Base-by-base conservation (phyloP, 2,329 filamentous ascomycete species). In the Sporothrix globosa region DNA sequence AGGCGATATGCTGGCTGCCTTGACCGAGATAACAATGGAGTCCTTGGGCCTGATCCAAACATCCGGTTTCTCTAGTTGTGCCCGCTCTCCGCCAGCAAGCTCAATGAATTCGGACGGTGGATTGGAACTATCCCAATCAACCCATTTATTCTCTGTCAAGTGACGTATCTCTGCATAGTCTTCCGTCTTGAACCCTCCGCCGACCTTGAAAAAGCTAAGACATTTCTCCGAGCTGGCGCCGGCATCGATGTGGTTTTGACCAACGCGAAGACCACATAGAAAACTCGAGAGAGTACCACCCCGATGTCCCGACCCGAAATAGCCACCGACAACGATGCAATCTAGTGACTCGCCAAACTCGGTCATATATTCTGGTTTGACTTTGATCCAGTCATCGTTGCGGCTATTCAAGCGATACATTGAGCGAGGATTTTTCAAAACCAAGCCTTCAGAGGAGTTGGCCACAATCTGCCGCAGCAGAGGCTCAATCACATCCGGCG, bases 321-420 rank as follows among this genome's bases (percentile, higher is more conserved):
- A 98, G 10, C 93, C 96, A 69, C 95, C 96, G 68, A 99, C 88
- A 19, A 99, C 85, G 17, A 97, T 82, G 74, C 93, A 93, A 78
- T 99, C 96, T 3, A 99, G 87, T 0, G 91, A 92, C 80, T 98
- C 95, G 72, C 96, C 96, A 78, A 96, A 97, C 73, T 97, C 95
- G 2, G 90, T 90, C 94, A 98, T 97, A 79, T 99, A 99, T 74
- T 99, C 96, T 0, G 96, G 96, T 77, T 99, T 99, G 10, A 99
- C 94, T 78, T 99, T 99, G 81, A 97, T 91, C 96, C 96, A 99
- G 79, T 97, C 92, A 75, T 97, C 92, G 76, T 96, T 96, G 63
- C 96, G 91, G 74, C 92, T 92, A 77, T 97, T 97, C 11, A 98
- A 85, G 7, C 88, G 86, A 78, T 99, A 99, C 76, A 88, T 86